Percentiles rank a stretch among this genome's conserved stretches.
These are phyloP conservation scores for Cladosporium sp. DNA, from an alignment of 2,329 filamentous ascomycete genomes.

Conservation along the genomic window DNA sequence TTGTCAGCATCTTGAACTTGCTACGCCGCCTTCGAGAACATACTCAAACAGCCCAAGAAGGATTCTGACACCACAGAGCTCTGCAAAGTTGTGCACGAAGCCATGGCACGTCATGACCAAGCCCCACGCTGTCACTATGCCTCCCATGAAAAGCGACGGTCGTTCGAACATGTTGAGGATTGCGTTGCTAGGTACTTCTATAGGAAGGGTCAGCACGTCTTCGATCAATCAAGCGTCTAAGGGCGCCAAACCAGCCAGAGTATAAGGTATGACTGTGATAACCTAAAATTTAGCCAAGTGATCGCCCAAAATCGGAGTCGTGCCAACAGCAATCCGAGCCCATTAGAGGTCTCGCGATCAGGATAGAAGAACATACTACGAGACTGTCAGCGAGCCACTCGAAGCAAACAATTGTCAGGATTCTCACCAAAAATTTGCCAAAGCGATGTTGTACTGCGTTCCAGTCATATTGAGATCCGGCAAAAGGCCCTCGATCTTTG, in stretches of 20 bases:
- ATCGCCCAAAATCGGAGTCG: neutral
- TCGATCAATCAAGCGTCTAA: neutral
- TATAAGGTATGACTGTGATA: slow-evolving; percentile 6
- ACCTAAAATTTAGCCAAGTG: neutral
- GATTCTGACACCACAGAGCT: slow-evolving; percentile 38
- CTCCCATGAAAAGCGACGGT: slow-evolving; percentile 40
- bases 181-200: slow-evolving; percentile 48
- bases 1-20: slow-evolving; percentile 42
- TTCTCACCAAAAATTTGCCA: slow-evolving; percentile 33
- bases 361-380: neutral
- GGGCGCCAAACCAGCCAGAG: neutral
- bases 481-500: slow-evolving; percentile 33
- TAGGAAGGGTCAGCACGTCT: slow-evolving; percentile 40
- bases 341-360: neutral
- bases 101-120: slow-evolving; percentile 42
- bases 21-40: slow-evolving; percentile 29
- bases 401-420: neutral
- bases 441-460: slow-evolving; percentile 20
- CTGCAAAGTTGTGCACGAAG: slow-evolving; percentile 49
- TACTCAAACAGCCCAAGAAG: slow-evolving; percentile 39
- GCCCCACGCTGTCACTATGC: slow-evolving; percentile 36
- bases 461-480: slow-evolving; percentile 19
- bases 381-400: neutral
- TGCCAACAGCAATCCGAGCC: neutral
- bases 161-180: slow-evolving; percentile 50